phyloP scores from a whole-genome alignment of 495 filamentous ascomycete species.

The Hyaloscypha finlandica region DNA sequence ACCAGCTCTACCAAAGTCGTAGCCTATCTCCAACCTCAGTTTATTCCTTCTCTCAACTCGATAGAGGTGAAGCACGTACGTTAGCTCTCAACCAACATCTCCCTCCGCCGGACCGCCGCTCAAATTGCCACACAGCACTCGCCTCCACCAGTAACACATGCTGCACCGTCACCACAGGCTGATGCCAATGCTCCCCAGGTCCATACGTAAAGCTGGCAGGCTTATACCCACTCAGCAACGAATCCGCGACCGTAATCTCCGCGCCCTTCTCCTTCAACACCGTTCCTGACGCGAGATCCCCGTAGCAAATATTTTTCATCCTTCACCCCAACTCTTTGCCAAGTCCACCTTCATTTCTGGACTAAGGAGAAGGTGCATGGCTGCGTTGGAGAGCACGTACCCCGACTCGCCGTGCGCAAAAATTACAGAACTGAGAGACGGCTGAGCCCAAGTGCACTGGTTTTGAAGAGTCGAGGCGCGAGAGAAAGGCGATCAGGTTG shows the following conservation, averaged over 20 bases:
- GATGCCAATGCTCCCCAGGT: conserved; percentile 56
- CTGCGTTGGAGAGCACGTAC: conserved; percentile 61
- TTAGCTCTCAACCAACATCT: conserved; percentile 8
- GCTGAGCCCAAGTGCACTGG: conserved; percentile 61
- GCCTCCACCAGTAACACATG: conserved; percentile 57
- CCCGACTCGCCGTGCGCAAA: conserved; percentile 73
- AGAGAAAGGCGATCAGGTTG: conserved; percentile 59
- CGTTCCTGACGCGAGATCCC: conserved; percentile 64
- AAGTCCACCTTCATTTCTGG: not conserved
- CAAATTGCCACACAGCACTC: conserved; percentile 55
- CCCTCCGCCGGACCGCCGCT: conserved; percentile 34
- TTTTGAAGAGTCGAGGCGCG: conserved; percentile 46
- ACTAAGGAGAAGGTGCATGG: conserved; percentile 46
- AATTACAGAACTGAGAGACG: conserved; percentile 50
- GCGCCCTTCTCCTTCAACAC: conserved; percentile 58
- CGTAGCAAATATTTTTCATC: conserved; percentile 63
- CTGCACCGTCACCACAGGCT: conserved; percentile 61
- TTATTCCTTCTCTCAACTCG: not conserved
- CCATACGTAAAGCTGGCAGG: conserved; percentile 52
- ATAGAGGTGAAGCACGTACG: conserved; percentile 2
- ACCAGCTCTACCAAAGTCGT: conserved; percentile 21
- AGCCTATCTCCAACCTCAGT: conserved; percentile 2
- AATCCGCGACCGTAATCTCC: conserved; percentile 49
- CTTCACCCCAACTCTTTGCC: conserved; percentile 52
- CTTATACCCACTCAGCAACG: conserved; percentile 59